Evolutionary conservation across 768 basidiomycete species (phyloP), one percentile per base, ranked within the genome.

Genomic region (Tylopilus felleus): DNA sequence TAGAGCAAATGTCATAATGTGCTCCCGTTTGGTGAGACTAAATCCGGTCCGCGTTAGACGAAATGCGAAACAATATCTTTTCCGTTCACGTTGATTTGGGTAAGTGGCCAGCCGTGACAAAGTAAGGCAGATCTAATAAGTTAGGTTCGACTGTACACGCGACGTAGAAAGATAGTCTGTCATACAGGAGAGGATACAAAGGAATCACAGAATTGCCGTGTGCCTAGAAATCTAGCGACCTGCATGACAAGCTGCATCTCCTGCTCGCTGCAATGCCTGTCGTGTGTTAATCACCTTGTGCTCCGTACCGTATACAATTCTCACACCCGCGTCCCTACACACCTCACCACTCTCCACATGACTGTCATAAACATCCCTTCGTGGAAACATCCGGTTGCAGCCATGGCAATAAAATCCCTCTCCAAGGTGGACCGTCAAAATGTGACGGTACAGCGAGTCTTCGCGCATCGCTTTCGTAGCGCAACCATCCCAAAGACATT

Each of bases 401-500:
- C 39, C 49, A 6, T 28, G 40, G 41, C 56, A 60, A 14, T 17
- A n/a, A 28, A 60, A 60, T 8, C 13, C n/a, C 21, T 60, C 56
- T 8, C 17, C 35, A 12, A 60, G 36, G 17, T 60, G 58, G 33
- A 42, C 41, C 0, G 48, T 58, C 8, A 53, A n/a, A 25, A 60
- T 8, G 27, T 60, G 58, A 3, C 58, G 47, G 21, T 46, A 52
- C 4, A 57, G 42, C 8, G 60, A 53, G 44, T 41, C 45, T 8
- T 42, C 27, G 12, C 1, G 38, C 58, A 60, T 53, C 19, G 14
- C 17, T 10, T 23, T 47, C 3, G 31, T 14, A 9, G 31, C 10
- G 5, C 56, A 57, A 3, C 53, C 48, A 1, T 50, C 46, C 57
- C 57, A 58, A 12, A 48, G 28, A n/a, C 57, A 58, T 12, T 27